These are phyloP conservation scores for Hydrangea macrophylla DNA, from an alignment of 148 eudicot genomes.

Conservation along the genomic window DNA sequence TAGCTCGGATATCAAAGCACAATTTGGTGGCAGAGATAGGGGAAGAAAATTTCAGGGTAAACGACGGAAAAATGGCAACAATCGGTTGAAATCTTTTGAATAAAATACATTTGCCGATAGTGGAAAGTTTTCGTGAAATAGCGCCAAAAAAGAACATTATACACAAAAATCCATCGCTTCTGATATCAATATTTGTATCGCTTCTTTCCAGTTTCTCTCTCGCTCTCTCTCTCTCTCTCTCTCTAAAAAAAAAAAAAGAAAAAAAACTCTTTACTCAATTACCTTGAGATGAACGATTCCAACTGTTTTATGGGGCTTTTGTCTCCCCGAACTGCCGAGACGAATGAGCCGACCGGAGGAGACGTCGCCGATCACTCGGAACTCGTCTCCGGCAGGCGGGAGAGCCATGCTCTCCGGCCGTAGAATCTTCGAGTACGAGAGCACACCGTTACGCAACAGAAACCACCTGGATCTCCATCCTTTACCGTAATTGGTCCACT, in stretches of 20 bases:
- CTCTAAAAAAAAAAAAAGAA: no score
- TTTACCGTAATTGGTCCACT: conserved; percentile 83
- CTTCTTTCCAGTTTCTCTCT: not conserved
- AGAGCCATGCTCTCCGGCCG: conserved; percentile 34
- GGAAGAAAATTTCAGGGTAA: not conserved
- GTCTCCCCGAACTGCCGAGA: conserved; percentile 30
- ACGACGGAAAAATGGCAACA: not conserved
- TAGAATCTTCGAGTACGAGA: conserved; percentile 58
- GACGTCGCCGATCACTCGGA: conserved; percentile 52
- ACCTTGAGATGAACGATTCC: conserved; percentile 81
- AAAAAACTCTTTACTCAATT: conserved; percentile 4
- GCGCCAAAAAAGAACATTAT: not conserved
- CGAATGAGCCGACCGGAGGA: conserved; percentile 33
- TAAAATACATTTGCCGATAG: conserved; percentile 7
- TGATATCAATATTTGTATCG: not conserved
- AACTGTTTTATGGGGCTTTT: conserved; percentile 26
- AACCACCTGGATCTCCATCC: conserved; percentile 97
- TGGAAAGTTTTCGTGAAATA: conserved; percentile 16
- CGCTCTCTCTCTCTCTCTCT: conserved; percentile 5
- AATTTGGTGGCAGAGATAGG: conserved; percentile 13
- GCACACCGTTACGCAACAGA: conserved; percentile 53
- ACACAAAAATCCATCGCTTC: not conserved
- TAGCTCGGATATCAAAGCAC: conserved; percentile 33
- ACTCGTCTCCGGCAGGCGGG: conserved; percentile 32
- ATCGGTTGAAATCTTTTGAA: not conserved